Evolutionary conservation across 768 basidiomycete species (phyloP), one percentile per base, ranked within the genome.

Genomic region (Daedaleopsis sinensis): DNA sequence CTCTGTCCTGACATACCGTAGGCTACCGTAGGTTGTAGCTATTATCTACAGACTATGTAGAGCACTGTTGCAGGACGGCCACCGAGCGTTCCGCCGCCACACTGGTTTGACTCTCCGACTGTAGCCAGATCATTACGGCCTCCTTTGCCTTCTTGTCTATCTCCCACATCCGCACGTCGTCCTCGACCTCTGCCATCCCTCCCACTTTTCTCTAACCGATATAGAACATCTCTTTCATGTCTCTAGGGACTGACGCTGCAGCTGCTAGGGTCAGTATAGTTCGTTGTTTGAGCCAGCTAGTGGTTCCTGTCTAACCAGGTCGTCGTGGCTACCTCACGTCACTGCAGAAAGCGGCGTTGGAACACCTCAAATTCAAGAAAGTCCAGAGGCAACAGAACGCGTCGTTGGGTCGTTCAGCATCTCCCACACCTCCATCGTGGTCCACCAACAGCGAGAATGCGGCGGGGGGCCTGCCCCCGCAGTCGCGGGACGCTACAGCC

Each of bases 401-500:
- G 35, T 68, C 67, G 21, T 52, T 64, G 10, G 48, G 57, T 11
- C 57, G 61, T 13, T 55, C 70, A 24, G 49, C 68, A 5, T 62
- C 72, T 16, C 66, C 72, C 12, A 58, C 71, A 15, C 38, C 59
- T 32, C 52, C 71, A 42, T 68, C 70, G 8, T 67, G 58, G 63
- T 16, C 63, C 12, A 51, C 23, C 43, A 56, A 63, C 12, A 52
- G 55, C 7, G 36, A 65, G 66, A 43, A 50, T 70, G 57, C 68
- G 54, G 48, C 68, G 44, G 63, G 47, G 39, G 60, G 66, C 15
- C 85, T 81, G 60, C 87, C 88, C 9, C 49, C 82, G 39, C 91
- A 93, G 77, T 90, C 89, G 61, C 84, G 90, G 68, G 91, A 93
- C 78, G 89, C 83, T 47, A 89, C 87, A n/a, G 74, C 84, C 42